Evolutionary conservation across 2,329 filamentous ascomycete species (phyloP).

Genomic region (Arthrobotrys megalospora): DNA sequence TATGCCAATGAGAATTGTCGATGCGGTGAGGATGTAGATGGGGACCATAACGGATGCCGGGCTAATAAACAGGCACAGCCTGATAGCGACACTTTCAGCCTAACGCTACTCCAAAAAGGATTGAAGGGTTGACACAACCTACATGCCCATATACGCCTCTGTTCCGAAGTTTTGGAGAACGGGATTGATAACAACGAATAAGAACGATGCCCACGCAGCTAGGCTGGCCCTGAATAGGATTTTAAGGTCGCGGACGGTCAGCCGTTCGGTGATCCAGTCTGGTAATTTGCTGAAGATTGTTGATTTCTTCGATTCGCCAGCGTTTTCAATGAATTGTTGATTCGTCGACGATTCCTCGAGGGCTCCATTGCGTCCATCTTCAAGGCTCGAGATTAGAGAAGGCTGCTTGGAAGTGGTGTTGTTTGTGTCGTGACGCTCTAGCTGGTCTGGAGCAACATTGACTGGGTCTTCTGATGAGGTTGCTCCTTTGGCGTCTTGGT

Average conservation of each 20-base stretch:
- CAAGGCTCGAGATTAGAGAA: too few relatives aligned
- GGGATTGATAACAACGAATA: not conserved
- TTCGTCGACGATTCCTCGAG: too few relatives aligned
- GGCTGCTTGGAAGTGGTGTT: too few relatives aligned
- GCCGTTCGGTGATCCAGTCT: not conserved
- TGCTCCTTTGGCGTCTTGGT: too few relatives aligned
- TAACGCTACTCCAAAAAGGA: too few relatives aligned
- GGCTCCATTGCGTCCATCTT: too few relatives aligned
- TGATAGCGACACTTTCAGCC: slow-evolving; percentile 14
- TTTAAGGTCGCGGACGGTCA: not conserved
- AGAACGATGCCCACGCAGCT: not conserved
- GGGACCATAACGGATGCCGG: slow-evolving; percentile 70
- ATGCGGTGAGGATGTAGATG: slow-evolving; percentile 68
- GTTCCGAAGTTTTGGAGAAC: slow-evolving; percentile 1
- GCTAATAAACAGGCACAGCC: slow-evolving; percentile 69
- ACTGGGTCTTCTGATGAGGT: too few relatives aligned
- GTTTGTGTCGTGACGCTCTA: too few relatives aligned
- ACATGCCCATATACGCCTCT: slow-evolving; percentile 69
- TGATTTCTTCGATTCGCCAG: too few relatives aligned
- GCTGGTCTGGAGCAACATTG: too few relatives aligned
- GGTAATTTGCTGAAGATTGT: not conserved
- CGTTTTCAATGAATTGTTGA: too few relatives aligned
- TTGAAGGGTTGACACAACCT: not conserved
- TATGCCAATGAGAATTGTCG: slow-evolving; percentile 70
- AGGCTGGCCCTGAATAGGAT: slow-evolving; percentile 64